A percentile compares a stretch with the other conserved stretches of the same genome.
phyloP scores from a whole-genome alignment of 257 asterid genomes.

The Mentha longifolia region DNA sequence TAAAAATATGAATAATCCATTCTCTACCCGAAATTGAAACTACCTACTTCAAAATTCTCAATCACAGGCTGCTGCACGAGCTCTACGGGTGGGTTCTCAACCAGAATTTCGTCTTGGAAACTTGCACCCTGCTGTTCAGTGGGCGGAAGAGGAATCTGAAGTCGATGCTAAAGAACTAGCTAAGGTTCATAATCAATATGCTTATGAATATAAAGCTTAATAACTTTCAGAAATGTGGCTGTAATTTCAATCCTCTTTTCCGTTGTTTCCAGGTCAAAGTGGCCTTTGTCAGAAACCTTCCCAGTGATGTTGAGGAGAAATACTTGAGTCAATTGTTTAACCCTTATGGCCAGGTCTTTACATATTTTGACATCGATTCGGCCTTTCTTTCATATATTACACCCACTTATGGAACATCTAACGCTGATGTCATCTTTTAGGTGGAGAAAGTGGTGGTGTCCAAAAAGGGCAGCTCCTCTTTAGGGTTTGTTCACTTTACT shows the following conservation, averaged over 20 bases:
- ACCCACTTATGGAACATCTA: slow-evolving; percentile 29
- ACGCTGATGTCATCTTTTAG: slow-evolving; percentile 51
- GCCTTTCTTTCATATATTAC: slow-evolving; percentile 20
- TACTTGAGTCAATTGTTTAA: slow-evolving; percentile 72
- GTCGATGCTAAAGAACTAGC: slow-evolving; percentile 62
- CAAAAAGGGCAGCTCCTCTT: slow-evolving; percentile 57
- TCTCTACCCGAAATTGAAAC: slow-evolving; percentile 50
- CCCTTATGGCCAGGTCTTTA: slow-evolving; percentile 78
- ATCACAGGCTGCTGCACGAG: slow-evolving; percentile 98
- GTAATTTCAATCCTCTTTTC: slow-evolving; percentile 28
- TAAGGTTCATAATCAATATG: slow-evolving; percentile 53
- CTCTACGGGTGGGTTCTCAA: slow-evolving; percentile 74
- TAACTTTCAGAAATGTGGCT: slow-evolving; percentile 24
- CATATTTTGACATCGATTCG: slow-evolving; percentile 30
- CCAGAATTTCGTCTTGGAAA: slow-evolving; percentile 85
- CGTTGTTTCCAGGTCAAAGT: slow-evolving; percentile 68
- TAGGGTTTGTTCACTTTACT: slow-evolving; percentile 84
- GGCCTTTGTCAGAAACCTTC: slow-evolving; percentile 82
- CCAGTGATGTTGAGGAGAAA: slow-evolving; percentile 70
- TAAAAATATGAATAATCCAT: slow-evolving; percentile 40
- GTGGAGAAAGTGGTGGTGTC: slow-evolving; percentile 79
- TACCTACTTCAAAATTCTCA: slow-evolving; percentile 71
- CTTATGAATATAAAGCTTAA: slow-evolving; percentile 22
- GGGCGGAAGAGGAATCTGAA: slow-evolving; percentile 85
- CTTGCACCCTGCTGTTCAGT: slow-evolving; percentile 85